phyloP scores from a whole-genome alignment of 306 rosid genomes.

The Pachyrhizus erosus region DNA sequence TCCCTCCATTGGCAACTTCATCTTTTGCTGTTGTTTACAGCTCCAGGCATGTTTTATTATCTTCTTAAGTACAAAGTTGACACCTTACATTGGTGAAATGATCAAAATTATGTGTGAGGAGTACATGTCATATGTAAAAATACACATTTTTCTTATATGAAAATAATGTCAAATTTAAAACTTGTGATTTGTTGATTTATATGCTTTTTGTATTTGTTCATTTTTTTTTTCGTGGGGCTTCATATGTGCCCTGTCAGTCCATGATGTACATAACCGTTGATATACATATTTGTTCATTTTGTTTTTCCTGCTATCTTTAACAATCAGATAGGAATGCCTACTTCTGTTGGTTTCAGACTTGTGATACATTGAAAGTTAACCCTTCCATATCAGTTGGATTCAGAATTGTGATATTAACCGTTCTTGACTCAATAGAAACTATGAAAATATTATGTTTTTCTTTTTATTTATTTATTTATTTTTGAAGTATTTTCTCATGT shows the following conservation, averaged over 20 bases:
- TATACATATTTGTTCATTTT: too few relatives aligned
- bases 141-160: background rate
- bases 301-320: background rate
- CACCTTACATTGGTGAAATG: slow-evolving; percentile 6
- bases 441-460: background rate
- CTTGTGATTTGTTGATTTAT: background rate
- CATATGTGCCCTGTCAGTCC: background rate
- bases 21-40: slow-evolving; percentile 84
- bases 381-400: slow-evolving; percentile 24
- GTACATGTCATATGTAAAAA: background rate
- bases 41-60: slow-evolving; percentile 69
- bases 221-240: background rate
- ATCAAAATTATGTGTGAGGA: background rate
- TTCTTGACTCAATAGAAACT: background rate
- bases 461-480: background rate
- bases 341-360: slow-evolving; percentile 14
- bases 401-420: background rate
- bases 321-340: background rate
- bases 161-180: background rate
- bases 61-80: background rate
- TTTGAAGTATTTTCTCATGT: slow-evolving; percentile 36
- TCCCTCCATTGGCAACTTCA: slow-evolving; percentile 70
- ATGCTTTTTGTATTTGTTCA: background rate
- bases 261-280: too few relatives aligned
- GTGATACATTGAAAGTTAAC: background rate